Base-by-base conservation (phyloP, 768 basidiomycete species). In the Brasilioporus rufonigricans region DNA sequence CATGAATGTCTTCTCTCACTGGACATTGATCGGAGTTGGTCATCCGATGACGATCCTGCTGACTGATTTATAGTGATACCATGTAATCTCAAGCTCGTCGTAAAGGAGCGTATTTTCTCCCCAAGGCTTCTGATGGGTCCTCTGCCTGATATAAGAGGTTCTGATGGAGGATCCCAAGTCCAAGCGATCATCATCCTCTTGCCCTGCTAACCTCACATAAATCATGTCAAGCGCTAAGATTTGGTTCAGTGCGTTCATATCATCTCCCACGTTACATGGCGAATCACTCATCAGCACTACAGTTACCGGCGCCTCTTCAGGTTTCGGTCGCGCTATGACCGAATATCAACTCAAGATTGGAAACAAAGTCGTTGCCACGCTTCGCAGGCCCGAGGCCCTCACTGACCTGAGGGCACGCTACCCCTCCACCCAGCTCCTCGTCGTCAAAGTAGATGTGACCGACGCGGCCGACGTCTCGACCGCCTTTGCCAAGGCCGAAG, bases 281-380 rank as follows among this genome's bases (percentile, higher is more conserved):
- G 21, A 16, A 29, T 23, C 6, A 2, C 38, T 61, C 35, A 58
- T 38, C 4, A 11, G 23, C 5, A 24, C n/a, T 18, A 9, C 49
- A 65, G 63, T 57, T 1, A 76, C 74, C 6, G 76, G 76, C 13
- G 60, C 72, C 6, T 73, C 73, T 3, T 66, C 73, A 12, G 75
- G 78, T 18, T 71, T 79, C 48, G 76, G 77, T 8, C 68, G 67
- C 3, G 51, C 56, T 14, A 64, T 73, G 52, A 64, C 66, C 12
- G 72, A 76, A 52, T 31, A 52, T 21, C 69, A 68, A 29, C 72
- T 80, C 38, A 45, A 48, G 29, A 58, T 60, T 3, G 75, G 77
- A 14, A 69, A 75, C 55, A 72, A 59, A 11, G 77, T 70, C 32
- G 61, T 76, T 47, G 78, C 80, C 14, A 76, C 77, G n/a, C 65